These are phyloP conservation scores for Papiliotrema laurentii DNA, from an alignment of 1,284 basidiomycete species.

Conservation along the genomic window DNA sequence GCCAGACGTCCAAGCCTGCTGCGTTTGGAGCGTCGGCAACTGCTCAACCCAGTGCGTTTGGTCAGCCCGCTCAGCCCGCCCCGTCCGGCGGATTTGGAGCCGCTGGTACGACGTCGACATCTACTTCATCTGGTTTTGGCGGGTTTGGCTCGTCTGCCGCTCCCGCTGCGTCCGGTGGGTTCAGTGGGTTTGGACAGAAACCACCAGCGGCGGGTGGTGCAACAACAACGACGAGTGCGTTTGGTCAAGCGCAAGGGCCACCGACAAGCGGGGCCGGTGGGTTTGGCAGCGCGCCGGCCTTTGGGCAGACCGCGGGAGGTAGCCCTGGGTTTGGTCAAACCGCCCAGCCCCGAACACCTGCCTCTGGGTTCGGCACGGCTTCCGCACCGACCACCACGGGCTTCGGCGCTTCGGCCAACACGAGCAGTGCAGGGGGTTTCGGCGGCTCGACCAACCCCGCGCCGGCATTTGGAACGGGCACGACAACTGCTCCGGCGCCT, in stretches of 20 bases:
- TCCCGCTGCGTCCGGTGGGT: neutral
- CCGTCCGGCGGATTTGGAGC: constrained; percentile 6
- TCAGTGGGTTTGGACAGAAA: no score
- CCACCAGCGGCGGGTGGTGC: constrained; percentile 28
- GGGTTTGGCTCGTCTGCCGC: neutral
- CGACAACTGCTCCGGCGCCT: no score
- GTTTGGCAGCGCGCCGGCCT: neutral
- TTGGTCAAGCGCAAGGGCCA: constrained; percentile 24
- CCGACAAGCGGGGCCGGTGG: neutral
- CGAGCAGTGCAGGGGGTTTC: constrained; percentile 4
- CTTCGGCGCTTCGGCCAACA: neutral
- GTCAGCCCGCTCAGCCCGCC: neutral
- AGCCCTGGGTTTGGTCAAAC: constrained; percentile 2
- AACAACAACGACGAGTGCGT: constrained; percentile 21
- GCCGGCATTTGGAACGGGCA: constrained; percentile 1
- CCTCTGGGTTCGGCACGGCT: neutral
- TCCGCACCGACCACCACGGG: neutral
- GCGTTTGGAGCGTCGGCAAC: constrained; percentile 24
- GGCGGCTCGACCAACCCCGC: constrained; percentile 4
- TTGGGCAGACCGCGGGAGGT: constrained; percentile 1
- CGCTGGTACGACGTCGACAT: constrained; percentile 12
- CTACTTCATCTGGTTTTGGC: constrained; percentile 6
- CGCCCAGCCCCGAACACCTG: neutral
- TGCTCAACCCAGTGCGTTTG: constrained; percentile 14
- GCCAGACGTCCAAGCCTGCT: constrained; percentile 16